Percentiles rank a stretch among this genome's conserved stretches.
Conservation (phyloP, 1,284 basidiomycete species). For the Vanrija sp. region DNA sequence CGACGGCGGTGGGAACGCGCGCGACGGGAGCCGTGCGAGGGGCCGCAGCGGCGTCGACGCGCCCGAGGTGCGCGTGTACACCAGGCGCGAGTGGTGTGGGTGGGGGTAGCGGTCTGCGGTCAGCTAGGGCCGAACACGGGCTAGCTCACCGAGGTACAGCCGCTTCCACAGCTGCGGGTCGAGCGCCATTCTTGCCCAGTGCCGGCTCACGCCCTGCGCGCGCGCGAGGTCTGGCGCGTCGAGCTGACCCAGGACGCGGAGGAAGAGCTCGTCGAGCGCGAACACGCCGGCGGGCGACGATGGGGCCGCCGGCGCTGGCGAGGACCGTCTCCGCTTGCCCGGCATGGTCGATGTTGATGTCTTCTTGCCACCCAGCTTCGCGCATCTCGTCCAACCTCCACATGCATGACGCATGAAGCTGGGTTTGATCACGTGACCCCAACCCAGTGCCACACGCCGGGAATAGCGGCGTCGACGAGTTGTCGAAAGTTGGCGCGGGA, state of each 20-base stretch:
- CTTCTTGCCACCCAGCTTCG: no score
- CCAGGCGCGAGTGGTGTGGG: conserved; percentile 40
- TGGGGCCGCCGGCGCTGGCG: no score
- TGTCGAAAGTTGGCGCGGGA: no score
- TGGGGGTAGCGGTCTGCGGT: conserved; percentile 38
- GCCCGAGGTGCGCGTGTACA: conserved; percentile 18
- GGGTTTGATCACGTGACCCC: no score
- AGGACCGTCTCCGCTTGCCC: no score
- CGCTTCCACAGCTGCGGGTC: conserved; percentile 48
- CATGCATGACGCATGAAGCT: no score
- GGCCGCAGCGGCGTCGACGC: conserved; percentile 23
- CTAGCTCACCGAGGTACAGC: conserved; percentile 36
- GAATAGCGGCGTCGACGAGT: no score
- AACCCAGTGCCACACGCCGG: no score
- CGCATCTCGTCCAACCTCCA: no score
- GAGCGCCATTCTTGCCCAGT: conserved; percentile 41
- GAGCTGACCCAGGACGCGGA: conserved; percentile 44
- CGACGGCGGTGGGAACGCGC: conserved; percentile 45
- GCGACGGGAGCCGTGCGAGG: conserved; percentile 37
- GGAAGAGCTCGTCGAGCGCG: conserved; percentile 45
- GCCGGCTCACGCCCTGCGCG: conserved; percentile 38
- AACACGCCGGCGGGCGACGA: conserved; percentile 24
- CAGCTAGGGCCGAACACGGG: not conserved
- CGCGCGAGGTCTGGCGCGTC: conserved; percentile 31
- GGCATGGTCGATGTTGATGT: no score